A percentile compares a stretch with the other conserved stretches of the same genome.
phyloP scores from a whole-genome alignment of 2,329 filamentous ascomycete genomes.

The Apiospora saccharicola region DNA sequence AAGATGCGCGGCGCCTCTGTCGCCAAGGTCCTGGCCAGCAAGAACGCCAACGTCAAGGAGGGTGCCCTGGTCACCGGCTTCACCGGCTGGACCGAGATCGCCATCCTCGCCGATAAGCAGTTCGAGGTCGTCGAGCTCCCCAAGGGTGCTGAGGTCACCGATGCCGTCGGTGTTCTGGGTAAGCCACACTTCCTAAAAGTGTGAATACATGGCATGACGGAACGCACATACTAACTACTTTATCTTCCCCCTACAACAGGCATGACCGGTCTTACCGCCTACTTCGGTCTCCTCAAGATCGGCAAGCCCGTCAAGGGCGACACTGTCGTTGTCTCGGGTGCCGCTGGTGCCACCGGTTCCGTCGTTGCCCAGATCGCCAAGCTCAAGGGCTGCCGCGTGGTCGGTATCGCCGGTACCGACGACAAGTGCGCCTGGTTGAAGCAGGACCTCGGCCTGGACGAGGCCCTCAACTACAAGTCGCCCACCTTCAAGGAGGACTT shows the following conservation, averaged over 20 bases:
- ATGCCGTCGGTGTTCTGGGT: constrained; percentile 67
- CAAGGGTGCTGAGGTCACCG: constrained; percentile 54
- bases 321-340: constrained; percentile 83
- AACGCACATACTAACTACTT: neutral
- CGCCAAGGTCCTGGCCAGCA: constrained; percentile 68
- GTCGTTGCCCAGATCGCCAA: constrained; percentile 86
- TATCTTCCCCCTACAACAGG: constrained; percentile 43
- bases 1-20: constrained; percentile 72
- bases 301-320: constrained; percentile 76
- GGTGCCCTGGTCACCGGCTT: constrained; percentile 65
- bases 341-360: constrained; percentile 83
- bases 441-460: constrained; percentile 60
- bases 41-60: constrained; percentile 58
- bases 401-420: constrained; percentile 81
- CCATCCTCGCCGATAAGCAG: constrained; percentile 61
- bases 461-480: constrained; percentile 88
- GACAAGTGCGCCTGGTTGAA: constrained; percentile 76
- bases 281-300: constrained; percentile 70
- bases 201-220: neutral
- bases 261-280: constrained; percentile 57
- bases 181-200: constrained; percentile 14
- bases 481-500: constrained; percentile 75
- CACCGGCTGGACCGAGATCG: constrained; percentile 73
- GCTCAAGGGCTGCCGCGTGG: constrained; percentile 78
- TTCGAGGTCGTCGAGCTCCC: constrained; percentile 53